phyloP scores from a whole-genome alignment of 2,329 filamentous ascomycete species.

The Amauroascus verrucosus region DNA sequence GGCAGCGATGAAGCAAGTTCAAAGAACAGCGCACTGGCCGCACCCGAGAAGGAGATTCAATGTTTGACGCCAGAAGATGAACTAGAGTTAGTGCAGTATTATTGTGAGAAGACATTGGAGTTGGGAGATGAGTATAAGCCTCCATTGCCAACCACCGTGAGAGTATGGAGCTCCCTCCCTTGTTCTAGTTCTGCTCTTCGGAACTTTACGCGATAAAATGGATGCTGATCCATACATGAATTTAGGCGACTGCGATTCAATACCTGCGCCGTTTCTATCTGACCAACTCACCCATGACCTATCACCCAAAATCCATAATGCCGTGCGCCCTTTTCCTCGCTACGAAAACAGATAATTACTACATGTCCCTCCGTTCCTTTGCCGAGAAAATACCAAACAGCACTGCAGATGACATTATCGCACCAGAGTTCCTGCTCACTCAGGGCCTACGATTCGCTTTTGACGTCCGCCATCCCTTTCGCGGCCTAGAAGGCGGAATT shows the following conservation, averaged over 20 bases:
- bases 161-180: conserved; percentile 32
- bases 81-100: conserved; percentile 67
- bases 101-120: conserved; percentile 52
- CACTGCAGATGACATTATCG: conserved; percentile 74
- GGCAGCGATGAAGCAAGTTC: conserved; percentile 7
- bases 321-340: conserved; percentile 88
- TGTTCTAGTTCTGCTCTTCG: conserved; percentile 17
- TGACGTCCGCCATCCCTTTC: conserved; percentile 82
- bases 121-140: conserved; percentile 50
- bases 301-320: conserved; percentile 79
- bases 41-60: conserved; percentile 47
- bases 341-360: conserved; percentile 81
- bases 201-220: conserved; percentile 26
- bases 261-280: conserved; percentile 93
- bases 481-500: conserved; percentile 73
- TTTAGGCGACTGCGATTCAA: conserved; percentile 66
- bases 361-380: conserved; percentile 57
- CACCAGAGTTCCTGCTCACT: conserved; percentile 83
- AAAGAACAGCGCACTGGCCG: neutral
- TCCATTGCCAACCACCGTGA: conserved; percentile 49
- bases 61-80: conserved; percentile 80
- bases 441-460: conserved; percentile 90
- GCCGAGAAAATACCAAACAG: conserved; percentile 56
- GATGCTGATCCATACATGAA: conserved; percentile 29
- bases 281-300: conserved; percentile 92